These are phyloP conservation scores for Sungouiozyma ichnusensis DNA, from an alignment of 805 yeast genomes.

Conservation along the genomic window DNA sequence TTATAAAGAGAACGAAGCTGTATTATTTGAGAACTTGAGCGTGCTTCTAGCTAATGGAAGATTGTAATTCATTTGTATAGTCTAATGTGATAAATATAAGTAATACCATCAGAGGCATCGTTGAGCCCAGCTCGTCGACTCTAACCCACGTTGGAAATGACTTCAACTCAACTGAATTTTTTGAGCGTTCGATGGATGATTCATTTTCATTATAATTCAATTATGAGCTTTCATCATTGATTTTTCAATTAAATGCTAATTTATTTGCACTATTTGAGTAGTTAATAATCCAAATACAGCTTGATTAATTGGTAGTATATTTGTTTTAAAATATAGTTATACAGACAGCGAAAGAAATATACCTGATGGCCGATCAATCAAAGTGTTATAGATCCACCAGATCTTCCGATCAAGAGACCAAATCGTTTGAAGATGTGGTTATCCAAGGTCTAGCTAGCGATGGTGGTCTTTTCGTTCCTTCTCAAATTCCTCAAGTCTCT, in stretches of 20 bases:
- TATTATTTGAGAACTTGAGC: conserved; percentile 69
- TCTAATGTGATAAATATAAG: not conserved
- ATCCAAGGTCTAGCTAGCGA: conserved; percentile 91
- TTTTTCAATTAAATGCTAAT: not conserved
- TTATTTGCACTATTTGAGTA: no score
- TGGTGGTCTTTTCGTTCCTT: conserved; percentile 91
- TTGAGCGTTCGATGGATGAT: not conserved
- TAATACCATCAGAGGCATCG: not conserved
- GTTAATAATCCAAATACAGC: no score
- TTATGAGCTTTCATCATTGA: no score
- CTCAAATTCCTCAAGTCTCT: conserved; percentile 58
- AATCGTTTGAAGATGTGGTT: conserved; percentile 71
- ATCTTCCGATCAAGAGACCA: conserved; percentile 38
- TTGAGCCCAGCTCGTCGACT: not conserved
- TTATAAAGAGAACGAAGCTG: conserved; percentile 55
- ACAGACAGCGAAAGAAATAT: no score
- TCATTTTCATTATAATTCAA: no score
- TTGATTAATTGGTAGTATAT: no score
- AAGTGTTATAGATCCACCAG: conserved; percentile 77
- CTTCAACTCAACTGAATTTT: no score
- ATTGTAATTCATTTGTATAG: no score
- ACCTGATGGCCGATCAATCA: conserved; percentile 32
- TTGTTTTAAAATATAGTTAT: no score
- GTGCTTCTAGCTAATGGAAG: conserved; percentile 44
- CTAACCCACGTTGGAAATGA: not conserved